These are phyloP conservation scores for Picea abies DNA, from an alignment of 83 land plant species.

Conservation along the genomic window DNA sequence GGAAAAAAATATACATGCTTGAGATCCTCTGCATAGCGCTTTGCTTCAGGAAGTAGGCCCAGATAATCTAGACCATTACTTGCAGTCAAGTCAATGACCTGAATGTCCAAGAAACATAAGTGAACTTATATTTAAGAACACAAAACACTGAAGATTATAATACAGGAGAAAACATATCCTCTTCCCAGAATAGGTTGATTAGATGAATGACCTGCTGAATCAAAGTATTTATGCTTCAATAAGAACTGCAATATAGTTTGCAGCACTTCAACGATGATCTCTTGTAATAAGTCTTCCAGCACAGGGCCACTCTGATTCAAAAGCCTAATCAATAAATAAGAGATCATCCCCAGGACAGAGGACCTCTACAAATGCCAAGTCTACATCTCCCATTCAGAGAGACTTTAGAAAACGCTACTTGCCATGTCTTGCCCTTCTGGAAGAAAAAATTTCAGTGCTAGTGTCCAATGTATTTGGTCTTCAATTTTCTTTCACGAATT, in stretches of 20 bases:
- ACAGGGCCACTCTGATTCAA: conserved; percentile 37
- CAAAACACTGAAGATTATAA: too few species aligned
- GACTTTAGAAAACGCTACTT: conserved; percentile 18
- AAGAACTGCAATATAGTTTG: conserved; percentile 15
- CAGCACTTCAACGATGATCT: conserved; percentile 17
- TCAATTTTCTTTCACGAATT: conserved; percentile 11
- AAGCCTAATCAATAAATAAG: conserved; percentile 25
- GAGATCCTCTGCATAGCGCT: neutral
- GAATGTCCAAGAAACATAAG: neutral
- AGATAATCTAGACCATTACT: conserved; percentile 26
- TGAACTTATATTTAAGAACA: neutral
- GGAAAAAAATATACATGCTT: neutral
- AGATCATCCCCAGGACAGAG: conserved; percentile 31
- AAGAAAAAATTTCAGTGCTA: neutral
- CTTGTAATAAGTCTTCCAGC: conserved; percentile 28
- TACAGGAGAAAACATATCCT: too few species aligned
- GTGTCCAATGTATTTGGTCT: neutral
- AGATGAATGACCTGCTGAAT: conserved; percentile 24
- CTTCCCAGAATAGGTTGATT: neutral
- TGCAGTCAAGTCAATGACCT: conserved; percentile 28
- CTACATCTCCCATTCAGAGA: conserved; percentile 24
- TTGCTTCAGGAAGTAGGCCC: conserved; percentile 20
- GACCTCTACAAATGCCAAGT: conserved; percentile 30
- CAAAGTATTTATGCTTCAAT: conserved; percentile 31
- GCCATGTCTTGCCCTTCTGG: conserved; percentile 7